Evolutionary conservation across 257 asterid species (phyloP), one percentile per base, ranked within the genome.

Genomic region (Scutellaria galericulata): DNA sequence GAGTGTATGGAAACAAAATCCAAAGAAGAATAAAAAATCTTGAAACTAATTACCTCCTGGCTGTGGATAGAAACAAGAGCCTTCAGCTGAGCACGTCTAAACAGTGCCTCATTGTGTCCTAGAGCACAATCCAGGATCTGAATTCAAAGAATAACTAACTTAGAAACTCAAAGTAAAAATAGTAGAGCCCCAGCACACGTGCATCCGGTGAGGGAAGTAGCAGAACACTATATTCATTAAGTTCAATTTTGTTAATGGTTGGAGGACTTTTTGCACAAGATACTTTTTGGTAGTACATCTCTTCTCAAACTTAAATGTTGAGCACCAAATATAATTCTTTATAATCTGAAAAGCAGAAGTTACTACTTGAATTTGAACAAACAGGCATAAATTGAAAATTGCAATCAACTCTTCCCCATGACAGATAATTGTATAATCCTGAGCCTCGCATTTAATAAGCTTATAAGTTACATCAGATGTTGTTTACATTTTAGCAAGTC

Each of bases 81-180:
- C 84, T 95, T 95, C 84, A 95, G 81, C 85, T 95, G 99, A 74
- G 99, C 96, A 58, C 99, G 96, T 82, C 99, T 90, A 81, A 95
- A 95, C 71, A 95, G 72, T 3, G 93, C 99, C 59, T 95, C 99
- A 61, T 84, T 85, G 78, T 95, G 99, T 73, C 99, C 99, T 80
- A 95, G 81, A 59, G 81, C 93, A 35, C 83, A 92, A 80, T 95
- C 99, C 70, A 92, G 89, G 57, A 95, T 84, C 99, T 95, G 86
- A 61, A 75, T 70, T 60, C 78, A 65, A n/a, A 27, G 57, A 63
- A 75, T 45, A 40, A 39, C 18, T 13, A 61, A 50, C 55, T 18
- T 18, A 60, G 27, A 4, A 60, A 74, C 63, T 47, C 55, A 47
- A 60, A 57, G 47, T 14, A 27, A 55, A 5, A 56, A 24, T 63